Conservation (phyloP, 78 protist species). For the Dictyostelium brefeldianum region DNA sequence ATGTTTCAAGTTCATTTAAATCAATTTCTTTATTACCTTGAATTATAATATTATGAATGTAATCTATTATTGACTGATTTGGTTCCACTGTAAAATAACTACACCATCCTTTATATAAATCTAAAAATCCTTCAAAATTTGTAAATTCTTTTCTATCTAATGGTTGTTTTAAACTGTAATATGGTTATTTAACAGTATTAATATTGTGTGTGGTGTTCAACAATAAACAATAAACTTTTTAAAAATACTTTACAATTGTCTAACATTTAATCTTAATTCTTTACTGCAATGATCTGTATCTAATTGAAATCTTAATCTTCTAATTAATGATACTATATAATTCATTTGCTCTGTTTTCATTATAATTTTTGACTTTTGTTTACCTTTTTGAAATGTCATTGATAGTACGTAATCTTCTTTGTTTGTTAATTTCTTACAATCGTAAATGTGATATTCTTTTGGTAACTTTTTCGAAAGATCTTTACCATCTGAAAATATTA, state of each 20-base stretch:
- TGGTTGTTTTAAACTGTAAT: slow-evolving; percentile 20
- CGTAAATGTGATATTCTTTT: slow-evolving; percentile 69
- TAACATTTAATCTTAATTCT: slow-evolving; percentile 35
- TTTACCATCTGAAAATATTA: slow-evolving; percentile 60
- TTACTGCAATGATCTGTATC: slow-evolving; percentile 56
- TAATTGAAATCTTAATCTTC: slow-evolving; percentile 22
- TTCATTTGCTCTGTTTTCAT: slow-evolving; percentile 54
- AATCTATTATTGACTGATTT: neutral
- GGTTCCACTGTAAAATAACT: slow-evolving; percentile 27
- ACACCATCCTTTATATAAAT: slow-evolving; percentile 75
- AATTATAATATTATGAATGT: slow-evolving; percentile 5
- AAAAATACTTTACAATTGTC: neutral
- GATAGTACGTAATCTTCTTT: slow-evolving; percentile 51
- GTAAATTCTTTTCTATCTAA: slow-evolving; percentile 26
- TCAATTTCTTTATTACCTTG: slow-evolving; percentile 34
- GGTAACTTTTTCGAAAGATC: slow-evolving; percentile 60
- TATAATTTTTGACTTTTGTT: slow-evolving; percentile 48
- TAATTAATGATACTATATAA: slow-evolving; percentile 23
- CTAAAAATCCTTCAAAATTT: slow-evolving; percentile 16
- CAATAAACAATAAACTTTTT: neutral
- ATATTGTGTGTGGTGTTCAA: too few relatives aligned
- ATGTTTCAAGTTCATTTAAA: slow-evolving; percentile 21
- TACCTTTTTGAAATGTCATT: slow-evolving; percentile 63
- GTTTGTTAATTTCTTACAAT: slow-evolving; percentile 43
- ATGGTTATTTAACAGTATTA: neutral